These are phyloP conservation scores for Viola odorata DNA, from an alignment of 345 rosid genomes.

Conservation along the genomic window DNA sequence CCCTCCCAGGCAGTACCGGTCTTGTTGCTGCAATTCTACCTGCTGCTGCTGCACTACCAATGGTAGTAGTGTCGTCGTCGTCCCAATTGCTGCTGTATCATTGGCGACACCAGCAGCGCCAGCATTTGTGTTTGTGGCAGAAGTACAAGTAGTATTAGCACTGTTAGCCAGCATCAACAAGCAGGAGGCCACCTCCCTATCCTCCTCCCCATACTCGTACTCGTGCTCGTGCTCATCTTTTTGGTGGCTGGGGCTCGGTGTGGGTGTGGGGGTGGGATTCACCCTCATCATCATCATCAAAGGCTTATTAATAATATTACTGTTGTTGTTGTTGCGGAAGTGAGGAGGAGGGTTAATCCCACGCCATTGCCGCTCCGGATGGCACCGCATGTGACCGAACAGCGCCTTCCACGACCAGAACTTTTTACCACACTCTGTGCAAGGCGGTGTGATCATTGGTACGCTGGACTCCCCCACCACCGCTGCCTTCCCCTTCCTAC, in stretches of 20 bases:
- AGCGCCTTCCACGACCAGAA: slow-evolving; percentile 73
- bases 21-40: no score
- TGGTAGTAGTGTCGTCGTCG: no score
- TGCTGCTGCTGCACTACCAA: no score
- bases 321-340: neutral
- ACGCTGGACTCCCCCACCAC: slow-evolving; percentile 35
- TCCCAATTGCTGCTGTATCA: neutral
- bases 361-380: slow-evolving; percentile 64
- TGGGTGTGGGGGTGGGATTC: no score
- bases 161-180: slow-evolving; percentile 47
- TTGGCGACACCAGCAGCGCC: neutral
- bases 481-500: slow-evolving; percentile 29
- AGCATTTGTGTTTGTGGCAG: neutral
- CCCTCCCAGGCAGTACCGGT: neutral
- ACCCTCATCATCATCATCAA: no score
- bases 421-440: slow-evolving; percentile 84
- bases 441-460: slow-evolving; percentile 72
- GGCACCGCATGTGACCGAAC: slow-evolving; percentile 85
- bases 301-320: no score
- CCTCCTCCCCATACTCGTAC: slow-evolving; percentile 40
- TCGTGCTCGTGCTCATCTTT: neutral
- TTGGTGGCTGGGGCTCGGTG: neutral
- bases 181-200: slow-evolving; percentile 66
- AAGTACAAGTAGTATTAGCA: neutral
- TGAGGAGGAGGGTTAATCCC: slow-evolving; percentile 49